These are phyloP conservation scores for Coemansia sp. DNA, from an alignment of 192 early-diverging fungal species.

Conservation along the genomic window DNA sequence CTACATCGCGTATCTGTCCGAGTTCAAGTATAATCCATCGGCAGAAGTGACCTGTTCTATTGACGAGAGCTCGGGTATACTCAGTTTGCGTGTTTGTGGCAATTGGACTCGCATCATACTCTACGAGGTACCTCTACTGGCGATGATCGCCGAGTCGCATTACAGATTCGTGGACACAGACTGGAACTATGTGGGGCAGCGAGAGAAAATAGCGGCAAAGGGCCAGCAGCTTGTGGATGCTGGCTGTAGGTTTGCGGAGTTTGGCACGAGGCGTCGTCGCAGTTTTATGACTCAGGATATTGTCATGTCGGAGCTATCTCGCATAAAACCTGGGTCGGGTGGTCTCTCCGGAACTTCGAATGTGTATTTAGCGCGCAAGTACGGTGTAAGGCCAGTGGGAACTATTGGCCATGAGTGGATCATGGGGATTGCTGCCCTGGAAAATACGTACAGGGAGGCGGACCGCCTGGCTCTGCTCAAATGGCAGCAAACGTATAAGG, in stretches of 20 bases:
- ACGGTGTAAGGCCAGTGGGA: slow-evolving; percentile 51
- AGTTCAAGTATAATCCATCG: slow-evolving; percentile 59
- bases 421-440: slow-evolving; percentile 74
- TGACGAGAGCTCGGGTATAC: slow-evolving; percentile 16
- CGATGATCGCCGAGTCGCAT: slow-evolving; percentile 72
- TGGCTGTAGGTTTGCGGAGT: slow-evolving; percentile 77
- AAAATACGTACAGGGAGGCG: slow-evolving; percentile 61
- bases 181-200: slow-evolving; percentile 69
- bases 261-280: slow-evolving; percentile 75
- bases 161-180: slow-evolving; percentile 70
- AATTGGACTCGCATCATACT: slow-evolving; percentile 74
- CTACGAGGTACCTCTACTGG: slow-evolving; percentile 75
- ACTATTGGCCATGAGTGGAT: slow-evolving; percentile 76
- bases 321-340: background rate
- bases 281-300: slow-evolving; percentile 70
- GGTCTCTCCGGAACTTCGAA: slow-evolving; percentile 72
- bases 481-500: slow-evolving; percentile 65
- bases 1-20: slow-evolving; percentile 66
- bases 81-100: slow-evolving; percentile 62
- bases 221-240: slow-evolving; percentile 52
- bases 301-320: slow-evolving; percentile 50
- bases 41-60: slow-evolving; percentile 21
- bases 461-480: slow-evolving; percentile 64
- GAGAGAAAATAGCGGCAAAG: slow-evolving; percentile 60
- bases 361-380: slow-evolving; percentile 66